A percentile compares a stretch with the other conserved stretches of the same genome.
phyloP scores from a whole-genome alignment of 148 eudicot species.

The Rhododendron molle region DNA sequence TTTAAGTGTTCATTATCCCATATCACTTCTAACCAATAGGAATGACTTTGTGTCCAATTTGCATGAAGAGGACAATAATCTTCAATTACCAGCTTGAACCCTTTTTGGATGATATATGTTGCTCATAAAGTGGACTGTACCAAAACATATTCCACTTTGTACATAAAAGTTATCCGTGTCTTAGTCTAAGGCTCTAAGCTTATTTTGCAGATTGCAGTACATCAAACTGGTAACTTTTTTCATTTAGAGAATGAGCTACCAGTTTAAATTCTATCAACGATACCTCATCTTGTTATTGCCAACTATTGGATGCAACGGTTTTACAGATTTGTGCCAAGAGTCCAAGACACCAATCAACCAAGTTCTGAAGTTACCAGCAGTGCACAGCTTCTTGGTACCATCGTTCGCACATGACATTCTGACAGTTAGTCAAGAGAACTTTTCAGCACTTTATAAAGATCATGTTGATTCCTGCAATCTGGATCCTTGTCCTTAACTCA shows the following conservation, averaged over 20 bases:
- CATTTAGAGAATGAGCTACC: not conserved
- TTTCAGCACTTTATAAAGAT: slow-evolving; percentile 29
- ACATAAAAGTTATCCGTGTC: not conserved
- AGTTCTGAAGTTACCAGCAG: slow-evolving; percentile 47
- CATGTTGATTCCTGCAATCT: slow-evolving; percentile 34
- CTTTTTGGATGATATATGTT: not conserved
- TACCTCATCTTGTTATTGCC: slow-evolving; percentile 3
- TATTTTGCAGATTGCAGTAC: not conserved
- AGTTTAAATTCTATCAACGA: not conserved
- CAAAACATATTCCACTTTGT: not conserved
- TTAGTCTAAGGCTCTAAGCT: not conserved
- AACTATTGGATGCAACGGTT: not conserved
- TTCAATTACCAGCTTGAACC: not conserved
- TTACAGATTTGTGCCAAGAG: slow-evolving; percentile 14
- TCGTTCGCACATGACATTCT: slow-evolving; percentile 25
- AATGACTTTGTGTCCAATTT: not conserved
- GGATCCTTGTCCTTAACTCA: slow-evolving; percentile 40
- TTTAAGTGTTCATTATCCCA: not conserved
- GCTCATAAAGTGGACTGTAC: not conserved
- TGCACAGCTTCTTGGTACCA: slow-evolving; percentile 29
- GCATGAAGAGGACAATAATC: not conserved
- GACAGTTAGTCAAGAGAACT: slow-evolving; percentile 24
- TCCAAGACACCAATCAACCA: slow-evolving; percentile 34
- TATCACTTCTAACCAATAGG: not conserved
- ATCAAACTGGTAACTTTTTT: not conserved